These are phyloP conservation scores for Malassezia japonica DNA, from an alignment of 1,284 basidiomycete genomes.

Conservation along the genomic window DNA sequence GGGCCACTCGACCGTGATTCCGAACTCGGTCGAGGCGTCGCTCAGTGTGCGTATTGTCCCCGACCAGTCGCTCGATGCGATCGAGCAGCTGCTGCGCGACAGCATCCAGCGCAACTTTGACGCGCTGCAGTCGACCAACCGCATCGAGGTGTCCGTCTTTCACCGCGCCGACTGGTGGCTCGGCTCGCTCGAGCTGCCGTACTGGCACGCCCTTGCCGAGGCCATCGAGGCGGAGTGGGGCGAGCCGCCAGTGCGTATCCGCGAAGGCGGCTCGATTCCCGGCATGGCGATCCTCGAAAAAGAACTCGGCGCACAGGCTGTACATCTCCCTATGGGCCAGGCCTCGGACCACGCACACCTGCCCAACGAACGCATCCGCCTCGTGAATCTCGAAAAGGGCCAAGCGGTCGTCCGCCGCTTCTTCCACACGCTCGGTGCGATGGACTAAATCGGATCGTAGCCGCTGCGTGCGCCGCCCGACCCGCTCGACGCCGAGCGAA, in stretches of 20 bases:
- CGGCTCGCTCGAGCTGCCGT: slow-evolving; percentile 67
- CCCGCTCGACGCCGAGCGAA: slow-evolving; percentile 20
- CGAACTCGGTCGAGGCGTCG: slow-evolving; percentile 27
- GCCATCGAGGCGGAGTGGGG: slow-evolving; percentile 79
- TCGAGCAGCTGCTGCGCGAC: slow-evolving; percentile 58
- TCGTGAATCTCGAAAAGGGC: slow-evolving; percentile 58
- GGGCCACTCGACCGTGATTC: slow-evolving; percentile 37
- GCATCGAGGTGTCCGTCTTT: slow-evolving; percentile 54
- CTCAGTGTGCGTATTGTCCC: slow-evolving; percentile 72
- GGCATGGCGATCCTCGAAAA: slow-evolving; percentile 87
- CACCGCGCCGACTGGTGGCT: slow-evolving; percentile 94
- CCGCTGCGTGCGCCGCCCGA: slow-evolving; percentile 14
- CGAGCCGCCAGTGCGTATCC: slow-evolving; percentile 58
- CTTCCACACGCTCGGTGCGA: slow-evolving; percentile 6
- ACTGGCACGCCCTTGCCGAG: slow-evolving; percentile 71
- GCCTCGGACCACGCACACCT: slow-evolving; percentile 70
- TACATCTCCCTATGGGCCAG: slow-evolving; percentile 74
- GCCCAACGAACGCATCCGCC: slow-evolving; percentile 71
- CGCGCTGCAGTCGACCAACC: slow-evolving; percentile 49
- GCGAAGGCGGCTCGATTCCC: slow-evolving; percentile 70
- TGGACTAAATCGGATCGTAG: slow-evolving; percentile 12
- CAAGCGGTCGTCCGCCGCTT: slow-evolving; percentile 19
- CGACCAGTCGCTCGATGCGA: slow-evolving; percentile 69
- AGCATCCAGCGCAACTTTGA: slow-evolving; percentile 61
- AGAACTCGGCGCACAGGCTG: slow-evolving; percentile 62